Evolutionary conservation across 192 early-diverging fungal genomes (phyloP).

Genomic region (Backusella tarrabulga): DNA sequence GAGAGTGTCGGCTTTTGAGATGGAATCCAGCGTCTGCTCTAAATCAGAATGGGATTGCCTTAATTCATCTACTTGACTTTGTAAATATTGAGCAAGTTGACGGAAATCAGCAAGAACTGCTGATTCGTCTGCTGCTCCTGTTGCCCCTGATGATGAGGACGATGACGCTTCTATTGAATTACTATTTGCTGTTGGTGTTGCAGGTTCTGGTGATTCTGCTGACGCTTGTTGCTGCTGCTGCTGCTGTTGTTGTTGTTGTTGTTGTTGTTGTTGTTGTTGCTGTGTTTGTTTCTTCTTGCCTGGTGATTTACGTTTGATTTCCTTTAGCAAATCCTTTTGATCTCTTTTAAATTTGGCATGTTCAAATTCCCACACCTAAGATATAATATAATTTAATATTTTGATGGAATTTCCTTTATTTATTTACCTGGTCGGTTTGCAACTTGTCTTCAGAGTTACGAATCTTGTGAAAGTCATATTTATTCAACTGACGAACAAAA

Average conservation of each 20-base stretch:
- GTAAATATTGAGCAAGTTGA: not conserved
- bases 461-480: slow-evolving; percentile 79
- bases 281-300: slow-evolving; percentile 18
- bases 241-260: not conserved
- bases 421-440: slow-evolving; percentile 53
- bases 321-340: slow-evolving; percentile 11
- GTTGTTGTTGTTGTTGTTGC: not conserved
- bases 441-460: slow-evolving; percentile 45
- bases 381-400: not conserved
- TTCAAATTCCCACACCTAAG: slow-evolving; percentile 19
- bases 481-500: slow-evolving; percentile 76
- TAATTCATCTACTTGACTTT: slow-evolving; percentile 6
- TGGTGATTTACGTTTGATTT: slow-evolving; percentile 19
- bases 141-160: not conserved
- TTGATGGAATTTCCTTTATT: not conserved
- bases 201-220: not conserved
- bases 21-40: not conserved
- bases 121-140: not conserved
- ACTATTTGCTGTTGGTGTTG: not conserved
- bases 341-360: slow-evolving; percentile 20
- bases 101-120: not conserved
- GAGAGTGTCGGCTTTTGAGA: not conserved
- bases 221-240: too few relatives aligned
- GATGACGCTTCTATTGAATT: not conserved
- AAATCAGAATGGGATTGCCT: slow-evolving; percentile 2